phyloP scores from a whole-genome alignment of 257 asterid species.

The Nicotiana sylvestris region DNA sequence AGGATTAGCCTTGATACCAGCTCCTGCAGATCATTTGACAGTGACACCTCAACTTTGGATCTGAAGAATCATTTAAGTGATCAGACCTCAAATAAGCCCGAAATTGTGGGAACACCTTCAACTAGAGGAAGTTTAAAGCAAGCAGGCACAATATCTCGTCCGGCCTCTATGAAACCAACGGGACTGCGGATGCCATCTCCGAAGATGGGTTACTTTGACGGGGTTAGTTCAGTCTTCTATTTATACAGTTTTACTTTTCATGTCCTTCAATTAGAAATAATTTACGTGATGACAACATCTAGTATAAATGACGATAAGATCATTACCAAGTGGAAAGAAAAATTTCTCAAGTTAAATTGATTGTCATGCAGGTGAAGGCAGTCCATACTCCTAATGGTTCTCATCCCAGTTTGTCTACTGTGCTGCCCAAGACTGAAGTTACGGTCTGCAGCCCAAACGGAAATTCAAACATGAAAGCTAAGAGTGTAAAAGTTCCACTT shows the following conservation, averaged over 20 bases:
- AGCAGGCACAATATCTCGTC: slow-evolving; percentile 34
- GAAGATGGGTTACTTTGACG: slow-evolving; percentile 89
- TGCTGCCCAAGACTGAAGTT: slow-evolving; percentile 39
- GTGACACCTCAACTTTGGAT: slow-evolving; percentile 29
- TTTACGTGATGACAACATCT: not conserved
- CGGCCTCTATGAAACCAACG: slow-evolving; percentile 60
- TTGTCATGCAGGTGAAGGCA: slow-evolving; percentile 53
- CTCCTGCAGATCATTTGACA: slow-evolving; percentile 53
- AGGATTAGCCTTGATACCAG: slow-evolving; percentile 60
- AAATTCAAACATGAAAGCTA: slow-evolving; percentile 50
- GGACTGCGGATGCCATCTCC: slow-evolving; percentile 94
- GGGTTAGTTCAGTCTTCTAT: slow-evolving; percentile 56
- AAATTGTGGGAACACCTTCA: slow-evolving; percentile 26
- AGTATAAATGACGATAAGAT: not conserved
- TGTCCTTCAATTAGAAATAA: not conserved
- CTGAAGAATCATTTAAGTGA: slow-evolving; percentile 22
- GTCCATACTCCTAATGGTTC: slow-evolving; percentile 61
- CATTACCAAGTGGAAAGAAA: not conserved
- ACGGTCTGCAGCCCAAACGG: slow-evolving; percentile 37
- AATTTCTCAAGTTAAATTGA: not conserved
- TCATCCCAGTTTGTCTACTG: slow-evolving; percentile 29
- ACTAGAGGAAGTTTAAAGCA: slow-evolving; percentile 32
- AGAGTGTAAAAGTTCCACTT: slow-evolving; percentile 40
- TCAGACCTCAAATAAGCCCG: slow-evolving; percentile 35
- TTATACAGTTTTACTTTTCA: not conserved